Evolutionary conservation across 768 basidiomycete species (phyloP), one percentile per base, ranked within the genome.

Genomic region (Pleurotus platypus): DNA sequence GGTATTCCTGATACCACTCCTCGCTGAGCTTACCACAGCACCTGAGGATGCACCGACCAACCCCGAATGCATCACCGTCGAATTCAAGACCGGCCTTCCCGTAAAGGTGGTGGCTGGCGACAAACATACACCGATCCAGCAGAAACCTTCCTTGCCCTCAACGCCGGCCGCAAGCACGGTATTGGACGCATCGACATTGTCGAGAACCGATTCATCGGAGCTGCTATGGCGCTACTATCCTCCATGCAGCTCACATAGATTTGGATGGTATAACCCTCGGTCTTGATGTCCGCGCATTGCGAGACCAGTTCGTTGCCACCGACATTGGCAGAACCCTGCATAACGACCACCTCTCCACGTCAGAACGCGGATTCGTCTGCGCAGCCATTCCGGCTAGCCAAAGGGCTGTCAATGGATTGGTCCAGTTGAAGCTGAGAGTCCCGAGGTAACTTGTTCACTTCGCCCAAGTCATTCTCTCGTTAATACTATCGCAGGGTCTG

Each of bases 331-430:
- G 87, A 63, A 95, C 98, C 67, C 77, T 99, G 48, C 98, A 99
- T 81, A 98, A 98, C 68, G 97, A 96, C 39, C 94, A 96, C 76
- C 98, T 94, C 86, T 99, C 98, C 83, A 96, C 94, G n/a, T 94
- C 97, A 46, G 97, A 98, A 75, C 83, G 96, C 62, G 97, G 98
- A 75, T 98, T 98, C 67, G 76, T 98, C 66, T 89, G 87, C 45
- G 86, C 87, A 66, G 83, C 90, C 56, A 93, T 98, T 68, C 93
- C 94, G 3, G 86, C 93, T 43, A 93, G 90, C 70, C 97, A 99
- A 78, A 82, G 90, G 72, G 97, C 94, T 24, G 97, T 98, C 62
- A 98, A 98, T 66, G 97, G 97, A 46, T 70, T 88, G 46, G 94
- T 98, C 53, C 83, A 89, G 56, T 74, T 99, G 64, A 92, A 92